phyloP scores from a whole-genome alignment of 163 green algal genomes.

The Prototheca wickerhamii region DNA sequence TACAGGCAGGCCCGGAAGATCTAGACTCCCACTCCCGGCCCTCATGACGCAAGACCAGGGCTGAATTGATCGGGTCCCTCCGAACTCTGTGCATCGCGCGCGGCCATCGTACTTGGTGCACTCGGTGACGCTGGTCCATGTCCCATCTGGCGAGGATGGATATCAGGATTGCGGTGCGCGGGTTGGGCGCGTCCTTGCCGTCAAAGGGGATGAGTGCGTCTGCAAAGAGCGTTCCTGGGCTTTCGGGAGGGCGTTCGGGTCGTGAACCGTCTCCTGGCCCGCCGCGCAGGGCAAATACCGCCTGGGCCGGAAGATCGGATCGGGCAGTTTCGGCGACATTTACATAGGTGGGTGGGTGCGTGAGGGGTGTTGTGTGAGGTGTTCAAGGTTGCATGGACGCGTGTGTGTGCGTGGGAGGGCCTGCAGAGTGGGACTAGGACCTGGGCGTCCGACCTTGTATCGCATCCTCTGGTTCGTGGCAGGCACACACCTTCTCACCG shows the following conservation, averaged over 20 bases:
- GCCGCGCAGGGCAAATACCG: constrained; percentile 55
- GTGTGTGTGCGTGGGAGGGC: no score
- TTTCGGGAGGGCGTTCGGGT: background rate
- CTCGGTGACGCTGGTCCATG: no score
- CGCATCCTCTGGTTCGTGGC: constrained; percentile 7
- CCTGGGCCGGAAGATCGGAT: constrained; percentile 89
- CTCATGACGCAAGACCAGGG: background rate
- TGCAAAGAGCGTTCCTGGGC: background rate
- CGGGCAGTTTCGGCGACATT: constrained; percentile 90
- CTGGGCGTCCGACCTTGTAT: background rate
- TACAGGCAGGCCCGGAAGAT: background rate
- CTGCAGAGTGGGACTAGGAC: no score
- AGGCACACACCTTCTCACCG: constrained; percentile 88
- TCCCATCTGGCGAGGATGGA: constrained; percentile 17
- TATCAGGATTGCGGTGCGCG: constrained; percentile 37
- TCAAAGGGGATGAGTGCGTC: no score
- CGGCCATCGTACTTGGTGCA: no score
- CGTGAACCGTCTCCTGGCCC: background rate
- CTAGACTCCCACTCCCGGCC: background rate
- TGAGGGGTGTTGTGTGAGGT: background rate
- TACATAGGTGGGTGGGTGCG: constrained; percentile 69
- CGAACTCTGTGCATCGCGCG: no score
- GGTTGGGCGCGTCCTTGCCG: no score
- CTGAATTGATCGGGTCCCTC: background rate
- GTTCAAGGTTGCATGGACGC: no score